These are phyloP conservation scores for Saccharomyces pastorianus DNA, from an alignment of 1,139 yeast genomes.

Conservation along the genomic window DNA sequence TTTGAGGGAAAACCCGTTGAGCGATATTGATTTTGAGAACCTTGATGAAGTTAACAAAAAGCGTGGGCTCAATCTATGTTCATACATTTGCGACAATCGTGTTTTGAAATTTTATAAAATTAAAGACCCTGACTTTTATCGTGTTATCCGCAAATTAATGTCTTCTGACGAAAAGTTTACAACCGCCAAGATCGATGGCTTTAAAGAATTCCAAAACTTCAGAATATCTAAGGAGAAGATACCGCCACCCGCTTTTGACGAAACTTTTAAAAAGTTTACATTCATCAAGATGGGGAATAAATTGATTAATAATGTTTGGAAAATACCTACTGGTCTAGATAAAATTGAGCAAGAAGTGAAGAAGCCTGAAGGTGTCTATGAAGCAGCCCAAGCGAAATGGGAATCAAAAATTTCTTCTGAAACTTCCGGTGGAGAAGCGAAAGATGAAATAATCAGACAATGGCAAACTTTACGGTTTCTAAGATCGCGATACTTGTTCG, in stretches of 20 bases:
- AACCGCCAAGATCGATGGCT: conserved; percentile 18
- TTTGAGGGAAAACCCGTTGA: conserved; percentile 17
- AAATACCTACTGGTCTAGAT: conserved; percentile 24
- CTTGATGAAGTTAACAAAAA: conserved; percentile 12
- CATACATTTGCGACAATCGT: conserved; percentile 16
- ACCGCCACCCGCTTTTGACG: conserved; percentile 8
- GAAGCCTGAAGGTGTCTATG: conserved; percentile 15
- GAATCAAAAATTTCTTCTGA: conserved; percentile 1
- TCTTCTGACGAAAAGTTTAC: conserved; percentile 16
- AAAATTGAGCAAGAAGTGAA: conserved; percentile 8
- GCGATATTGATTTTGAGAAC: conserved; percentile 9
- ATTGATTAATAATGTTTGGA: conserved; percentile 28
- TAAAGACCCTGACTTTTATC: conserved; percentile 21
- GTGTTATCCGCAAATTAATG: conserved; percentile 11
- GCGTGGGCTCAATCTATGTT: conserved; percentile 15
- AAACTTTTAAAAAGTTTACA: conserved; percentile 27
- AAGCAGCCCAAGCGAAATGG: conserved; percentile 8
- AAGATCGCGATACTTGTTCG: conserved; percentile 23
- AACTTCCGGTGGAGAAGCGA: neutral
- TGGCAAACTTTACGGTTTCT: conserved; percentile 28
- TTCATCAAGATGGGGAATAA: conserved; percentile 29
- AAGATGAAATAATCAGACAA: conserved; percentile 20
- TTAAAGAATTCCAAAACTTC: conserved; percentile 20
- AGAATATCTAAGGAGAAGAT: conserved; percentile 5
- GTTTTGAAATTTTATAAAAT: conserved; percentile 20